phyloP scores from a whole-genome alignment of 306 rosid genomes.

The Cucumis cinereus region DNA sequence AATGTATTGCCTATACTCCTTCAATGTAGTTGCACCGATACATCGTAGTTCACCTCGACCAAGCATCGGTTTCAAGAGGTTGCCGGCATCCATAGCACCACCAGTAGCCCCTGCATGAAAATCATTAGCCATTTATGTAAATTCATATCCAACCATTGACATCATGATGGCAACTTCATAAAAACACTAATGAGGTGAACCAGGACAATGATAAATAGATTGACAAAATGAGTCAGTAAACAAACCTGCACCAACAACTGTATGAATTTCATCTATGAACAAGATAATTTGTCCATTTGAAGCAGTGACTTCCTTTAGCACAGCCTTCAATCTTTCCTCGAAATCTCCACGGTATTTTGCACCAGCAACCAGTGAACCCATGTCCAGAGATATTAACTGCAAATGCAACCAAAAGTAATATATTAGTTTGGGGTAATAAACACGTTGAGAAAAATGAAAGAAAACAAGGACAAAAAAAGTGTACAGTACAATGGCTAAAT shows the following conservation, averaged over 20 bases:
- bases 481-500: not conserved
- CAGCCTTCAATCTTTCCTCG: constrained; percentile 95
- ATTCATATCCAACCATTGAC: not conserved
- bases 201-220: not conserved
- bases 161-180: not conserved
- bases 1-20: constrained; percentile 82
- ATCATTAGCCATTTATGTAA: constrained; percentile 7
- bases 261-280: constrained; percentile 96
- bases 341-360: constrained; percentile 94
- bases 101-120: constrained; percentile 68
- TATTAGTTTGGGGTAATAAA: not conserved
- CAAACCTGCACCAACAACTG: constrained; percentile 98
- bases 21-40: constrained; percentile 89
- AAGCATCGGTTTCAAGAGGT: constrained; percentile 94
- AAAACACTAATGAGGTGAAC: not conserved
- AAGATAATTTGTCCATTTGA: constrained; percentile 89
- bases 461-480: no score
- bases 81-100: constrained; percentile 99
- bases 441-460: no score
- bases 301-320: constrained; percentile 82
- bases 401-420: not conserved
- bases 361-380: constrained; percentile 96
- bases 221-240: not conserved
- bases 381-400: constrained; percentile 86
- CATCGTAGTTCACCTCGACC: constrained; percentile 98